Percentiles rank a stretch among this genome's conserved stretches.
These are phyloP conservation scores for Wickerhamiella occidentalis DNA, from an alignment of 805 yeast species.

Conservation along the genomic window DNA sequence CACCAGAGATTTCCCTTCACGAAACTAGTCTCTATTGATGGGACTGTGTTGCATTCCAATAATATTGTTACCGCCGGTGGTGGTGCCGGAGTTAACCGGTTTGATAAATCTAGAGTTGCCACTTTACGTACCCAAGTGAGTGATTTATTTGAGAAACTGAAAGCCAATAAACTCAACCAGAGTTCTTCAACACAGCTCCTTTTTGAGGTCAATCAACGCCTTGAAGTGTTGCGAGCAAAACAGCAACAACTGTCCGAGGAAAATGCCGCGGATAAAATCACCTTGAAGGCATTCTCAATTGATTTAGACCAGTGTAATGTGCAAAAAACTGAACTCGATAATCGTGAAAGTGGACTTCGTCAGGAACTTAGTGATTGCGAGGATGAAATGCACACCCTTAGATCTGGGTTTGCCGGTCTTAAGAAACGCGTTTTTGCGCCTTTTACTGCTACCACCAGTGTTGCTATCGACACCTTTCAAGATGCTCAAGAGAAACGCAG, in stretches of 20 bases:
- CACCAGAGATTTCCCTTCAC: conserved; percentile 42
- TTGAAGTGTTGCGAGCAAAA: background rate
- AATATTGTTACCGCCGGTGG: conserved; percentile 95
- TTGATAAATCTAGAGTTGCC: conserved; percentile 17
- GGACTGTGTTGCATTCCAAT: conserved; percentile 69
- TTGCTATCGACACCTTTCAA: conserved; percentile 18
- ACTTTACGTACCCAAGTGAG: conserved; percentile 15
- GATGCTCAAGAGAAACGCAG: conserved; percentile 2
- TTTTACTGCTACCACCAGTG: conserved; percentile 14
- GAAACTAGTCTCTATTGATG: conserved; percentile 71
- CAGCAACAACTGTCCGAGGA: background rate
- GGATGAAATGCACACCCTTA: conserved; percentile 12
- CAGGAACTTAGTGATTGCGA: conserved; percentile 1
- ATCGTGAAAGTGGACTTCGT: background rate
- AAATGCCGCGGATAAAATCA: background rate
- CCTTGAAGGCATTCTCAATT: background rate
- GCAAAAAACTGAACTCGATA: background rate
- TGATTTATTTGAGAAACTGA: conserved; percentile 21
- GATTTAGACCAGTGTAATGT: background rate
- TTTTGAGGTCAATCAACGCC: background rate
- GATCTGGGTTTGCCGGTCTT: background rate
- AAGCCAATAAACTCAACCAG: conserved; percentile 9
- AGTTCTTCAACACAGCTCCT: background rate
- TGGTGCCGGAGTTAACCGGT: conserved; percentile 15
- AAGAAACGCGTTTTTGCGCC: conserved; percentile 10